These are phyloP conservation scores for Scenedesmus sp. DNA, from an alignment of 163 green algal species.

Conservation along the genomic window DNA sequence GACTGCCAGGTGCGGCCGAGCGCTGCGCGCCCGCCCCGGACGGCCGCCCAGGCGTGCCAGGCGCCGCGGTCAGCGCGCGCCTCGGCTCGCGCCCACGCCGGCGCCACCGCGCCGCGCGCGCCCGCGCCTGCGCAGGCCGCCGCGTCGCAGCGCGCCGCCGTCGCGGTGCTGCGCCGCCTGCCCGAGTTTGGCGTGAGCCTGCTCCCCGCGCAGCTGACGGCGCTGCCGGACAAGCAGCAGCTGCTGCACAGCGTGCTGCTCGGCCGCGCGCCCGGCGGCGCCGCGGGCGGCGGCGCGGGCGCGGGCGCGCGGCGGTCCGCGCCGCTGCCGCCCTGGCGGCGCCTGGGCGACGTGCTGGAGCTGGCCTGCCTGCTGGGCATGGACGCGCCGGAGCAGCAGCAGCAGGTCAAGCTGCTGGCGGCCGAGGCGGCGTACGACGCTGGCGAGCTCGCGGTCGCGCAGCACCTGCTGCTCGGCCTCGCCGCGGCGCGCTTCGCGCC, in stretches of 20 bases:
- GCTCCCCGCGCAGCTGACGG: constrained; percentile 38
- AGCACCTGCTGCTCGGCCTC: constrained; percentile 28
- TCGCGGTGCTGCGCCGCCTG: constrained; percentile 37
- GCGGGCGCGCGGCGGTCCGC: not conserved
- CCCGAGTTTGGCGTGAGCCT: constrained; percentile 44
- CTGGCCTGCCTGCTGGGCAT: constrained; percentile 40
- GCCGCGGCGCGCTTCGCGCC: constrained; percentile 25
- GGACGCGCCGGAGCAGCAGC: constrained; percentile 7
- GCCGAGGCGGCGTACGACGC: constrained; percentile 25
- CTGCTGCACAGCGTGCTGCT: constrained; percentile 35
- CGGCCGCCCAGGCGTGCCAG: too few species aligned
- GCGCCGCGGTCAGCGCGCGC: too few species aligned
- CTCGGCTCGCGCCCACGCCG: too few species aligned
- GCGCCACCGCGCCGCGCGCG: too few species aligned
- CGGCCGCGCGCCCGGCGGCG: not conserved
- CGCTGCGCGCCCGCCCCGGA: too few species aligned
- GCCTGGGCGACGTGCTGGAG: constrained; percentile 44
- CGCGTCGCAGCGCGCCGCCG: not conserved
- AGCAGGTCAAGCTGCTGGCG: constrained; percentile 34
- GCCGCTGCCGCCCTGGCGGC: constrained; percentile 7
- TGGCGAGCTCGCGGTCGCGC: constrained; percentile 14
- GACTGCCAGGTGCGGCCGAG: constrained; percentile 10
- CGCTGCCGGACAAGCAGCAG: constrained; percentile 31
- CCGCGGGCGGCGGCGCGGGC: not conserved
- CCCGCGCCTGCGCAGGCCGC: too few species aligned